Evolutionary conservation across 2,329 filamentous ascomycete species (phyloP).

Genomic region (Stemphylium vesicarium): DNA sequence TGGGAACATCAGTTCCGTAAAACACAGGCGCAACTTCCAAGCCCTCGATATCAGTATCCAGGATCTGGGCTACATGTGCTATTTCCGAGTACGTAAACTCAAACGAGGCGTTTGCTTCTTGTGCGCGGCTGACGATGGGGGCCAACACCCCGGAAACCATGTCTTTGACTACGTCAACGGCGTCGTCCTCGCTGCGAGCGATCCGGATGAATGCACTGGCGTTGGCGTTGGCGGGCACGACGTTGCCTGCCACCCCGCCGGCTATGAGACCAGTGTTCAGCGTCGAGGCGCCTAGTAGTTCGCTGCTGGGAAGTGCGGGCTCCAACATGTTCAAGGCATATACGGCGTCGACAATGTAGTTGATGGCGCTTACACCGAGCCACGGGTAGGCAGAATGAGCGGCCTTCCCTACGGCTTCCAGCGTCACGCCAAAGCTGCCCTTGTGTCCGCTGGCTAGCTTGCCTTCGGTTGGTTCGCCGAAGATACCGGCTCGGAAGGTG

Average conservation of each 20-base stretch:
- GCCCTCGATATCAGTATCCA: constrained; percentile 31
- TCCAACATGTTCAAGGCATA: constrained; percentile 62
- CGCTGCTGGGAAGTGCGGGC: constrained; percentile 52
- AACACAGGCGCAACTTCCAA: constrained; percentile 33
- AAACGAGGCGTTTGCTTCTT: constrained; percentile 23
- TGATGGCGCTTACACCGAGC: constrained; percentile 83
- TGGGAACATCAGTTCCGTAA: constrained; percentile 34
- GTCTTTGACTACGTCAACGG: constrained; percentile 22
- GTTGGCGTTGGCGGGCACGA: constrained; percentile 76
- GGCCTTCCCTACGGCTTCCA: constrained; percentile 73
- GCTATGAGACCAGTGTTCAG: constrained; percentile 81
- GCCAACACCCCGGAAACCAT: constrained; percentile 25
- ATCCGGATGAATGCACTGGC: constrained; percentile 66
- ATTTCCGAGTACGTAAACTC: constrained; percentile 16
- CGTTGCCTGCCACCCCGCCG: constrained; percentile 84
- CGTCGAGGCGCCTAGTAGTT: constrained; percentile 63
- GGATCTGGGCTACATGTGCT: constrained; percentile 21
- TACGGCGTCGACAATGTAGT: constrained; percentile 75
- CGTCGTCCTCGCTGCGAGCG: constrained; percentile 28
- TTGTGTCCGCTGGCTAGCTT: constrained; percentile 91
- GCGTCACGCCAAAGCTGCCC: constrained; percentile 70
- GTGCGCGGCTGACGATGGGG: constrained; percentile 20
- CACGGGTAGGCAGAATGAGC: constrained; percentile 91
- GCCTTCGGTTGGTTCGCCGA: constrained; percentile 89
- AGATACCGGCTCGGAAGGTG: constrained; percentile 73